A percentile compares a stretch with the other conserved stretches of the same genome.
Conservation (phyloP, 208 protist genomes). For the Leishmania mexicana region DNA sequence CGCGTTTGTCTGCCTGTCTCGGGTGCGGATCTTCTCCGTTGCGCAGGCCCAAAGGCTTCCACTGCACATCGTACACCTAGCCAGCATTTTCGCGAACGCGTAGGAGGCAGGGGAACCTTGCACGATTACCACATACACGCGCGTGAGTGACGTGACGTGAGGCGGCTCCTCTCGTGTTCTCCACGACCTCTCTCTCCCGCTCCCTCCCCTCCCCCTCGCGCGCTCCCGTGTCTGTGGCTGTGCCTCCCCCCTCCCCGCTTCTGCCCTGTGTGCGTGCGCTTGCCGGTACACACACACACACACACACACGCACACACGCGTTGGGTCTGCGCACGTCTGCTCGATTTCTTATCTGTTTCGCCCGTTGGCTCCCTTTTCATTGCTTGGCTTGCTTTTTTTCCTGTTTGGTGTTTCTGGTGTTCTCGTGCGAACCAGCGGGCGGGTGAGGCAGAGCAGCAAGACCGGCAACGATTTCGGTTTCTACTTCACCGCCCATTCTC, state of each 20-base stretch:
- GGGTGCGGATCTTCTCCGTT: background rate
- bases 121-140: background rate
- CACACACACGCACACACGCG: background rate
- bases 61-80: background rate
- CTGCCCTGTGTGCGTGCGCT: background rate
- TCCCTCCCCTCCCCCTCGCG: background rate
- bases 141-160: background rate
- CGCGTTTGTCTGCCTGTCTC: background rate
- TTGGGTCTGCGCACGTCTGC: background rate
- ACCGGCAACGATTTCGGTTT: background rate
- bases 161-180: background rate
- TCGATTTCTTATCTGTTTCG: background rate
- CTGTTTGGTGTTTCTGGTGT: background rate
- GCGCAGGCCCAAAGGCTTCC: background rate
- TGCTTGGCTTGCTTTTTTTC: background rate
- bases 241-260: background rate
- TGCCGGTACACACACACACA: background rate
- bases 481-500: background rate
- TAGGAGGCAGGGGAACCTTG: background rate
- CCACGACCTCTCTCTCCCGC: background rate
- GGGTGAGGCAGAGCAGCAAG: background rate
- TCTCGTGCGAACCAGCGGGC: background rate
- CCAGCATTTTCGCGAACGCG: background rate
- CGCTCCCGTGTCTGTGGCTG: background rate
- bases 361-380: background rate